phyloP scores from a whole-genome alignment of 2,329 filamentous ascomycete genomes.

The Orbilia oligospora region DNA sequence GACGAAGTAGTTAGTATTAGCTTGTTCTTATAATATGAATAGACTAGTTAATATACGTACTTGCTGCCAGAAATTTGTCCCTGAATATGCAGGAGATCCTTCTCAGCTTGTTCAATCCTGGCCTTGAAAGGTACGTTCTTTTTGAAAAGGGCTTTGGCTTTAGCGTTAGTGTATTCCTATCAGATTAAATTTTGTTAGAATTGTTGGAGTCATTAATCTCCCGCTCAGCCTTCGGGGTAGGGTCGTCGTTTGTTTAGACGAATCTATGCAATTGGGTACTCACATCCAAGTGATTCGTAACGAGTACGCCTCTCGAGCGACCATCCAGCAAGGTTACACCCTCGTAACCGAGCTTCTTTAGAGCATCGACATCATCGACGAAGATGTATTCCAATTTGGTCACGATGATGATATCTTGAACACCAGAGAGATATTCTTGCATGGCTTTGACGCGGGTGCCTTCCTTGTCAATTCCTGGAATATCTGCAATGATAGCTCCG shows the following conservation, averaged over 20 bases:
- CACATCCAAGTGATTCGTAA: slow-evolving; percentile 33
- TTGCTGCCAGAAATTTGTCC: neutral
- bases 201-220: too few species aligned
- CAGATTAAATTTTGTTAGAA: neutral
- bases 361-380: neutral
- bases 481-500: slow-evolving; percentile 43
- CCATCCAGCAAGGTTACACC: slow-evolving; percentile 12
- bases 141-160: slow-evolving; percentile 6
- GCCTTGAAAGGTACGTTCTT: neutral
- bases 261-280: neutral
- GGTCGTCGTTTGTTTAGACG: neutral
- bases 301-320: slow-evolving; percentile 22
- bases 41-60: neutral
- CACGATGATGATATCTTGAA: slow-evolving; percentile 41
- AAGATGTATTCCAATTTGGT: neutral
- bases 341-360: slow-evolving; percentile 39
- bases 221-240: too few species aligned
- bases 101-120: neutral
- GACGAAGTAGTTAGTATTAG: neutral
- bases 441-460: neutral
- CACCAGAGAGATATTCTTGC: slow-evolving; percentile 32
- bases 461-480: slow-evolving; percentile 40
- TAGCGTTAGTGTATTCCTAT: neutral
- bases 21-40: neutral
- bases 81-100: neutral